These are phyloP conservation scores for Umbellularia californica DNA, from an alignment of 164 flowering plant species.

Conservation along the genomic window DNA sequence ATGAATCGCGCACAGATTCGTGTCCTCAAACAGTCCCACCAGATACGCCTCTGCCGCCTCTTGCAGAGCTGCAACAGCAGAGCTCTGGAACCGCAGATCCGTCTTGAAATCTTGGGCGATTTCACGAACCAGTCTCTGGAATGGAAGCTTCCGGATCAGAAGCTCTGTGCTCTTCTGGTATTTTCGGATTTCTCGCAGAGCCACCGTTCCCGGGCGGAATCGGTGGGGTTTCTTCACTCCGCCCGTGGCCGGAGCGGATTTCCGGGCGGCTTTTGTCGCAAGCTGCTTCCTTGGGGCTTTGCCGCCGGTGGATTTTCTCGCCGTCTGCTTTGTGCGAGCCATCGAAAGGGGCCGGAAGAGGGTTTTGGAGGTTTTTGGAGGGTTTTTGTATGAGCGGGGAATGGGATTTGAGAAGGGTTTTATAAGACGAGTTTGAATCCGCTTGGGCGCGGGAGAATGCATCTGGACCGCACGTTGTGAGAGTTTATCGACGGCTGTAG, in stretches of 20 bases:
- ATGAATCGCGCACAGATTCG: conserved; percentile 36
- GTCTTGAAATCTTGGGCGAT: conserved; percentile 41
- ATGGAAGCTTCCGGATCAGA: conserved; percentile 28
- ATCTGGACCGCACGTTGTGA: conserved; percentile 3
- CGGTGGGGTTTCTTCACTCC: conserved; percentile 32
- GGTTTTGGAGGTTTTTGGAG: not conserved
- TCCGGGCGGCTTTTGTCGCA: conserved; percentile 24
- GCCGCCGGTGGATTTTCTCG: conserved; percentile 30
- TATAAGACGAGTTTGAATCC: conserved; percentile 11
- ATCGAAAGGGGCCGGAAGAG: not conserved
- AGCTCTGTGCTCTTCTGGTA: conserved; percentile 17
- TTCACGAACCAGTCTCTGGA: conserved; percentile 32
- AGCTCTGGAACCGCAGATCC: conserved; percentile 37
- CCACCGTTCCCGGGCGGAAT: conserved; percentile 10
- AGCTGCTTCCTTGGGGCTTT: conserved; percentile 12
- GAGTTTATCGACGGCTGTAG: conserved; percentile 8
- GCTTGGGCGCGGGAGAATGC: not conserved
- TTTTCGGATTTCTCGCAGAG: conserved; percentile 10
- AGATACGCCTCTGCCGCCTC: conserved; percentile 31
- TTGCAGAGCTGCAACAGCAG: conserved; percentile 33
- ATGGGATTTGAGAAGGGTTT: not conserved
- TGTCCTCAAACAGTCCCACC: conserved; percentile 22
- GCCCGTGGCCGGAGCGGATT: conserved; percentile 36
- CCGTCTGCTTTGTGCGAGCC: conserved; percentile 32
- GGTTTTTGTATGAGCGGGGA: not conserved